These are phyloP conservation scores for Tritrichomonas foetus DNA, from an alignment of 208 protist species.

Conservation along the genomic window DNA sequence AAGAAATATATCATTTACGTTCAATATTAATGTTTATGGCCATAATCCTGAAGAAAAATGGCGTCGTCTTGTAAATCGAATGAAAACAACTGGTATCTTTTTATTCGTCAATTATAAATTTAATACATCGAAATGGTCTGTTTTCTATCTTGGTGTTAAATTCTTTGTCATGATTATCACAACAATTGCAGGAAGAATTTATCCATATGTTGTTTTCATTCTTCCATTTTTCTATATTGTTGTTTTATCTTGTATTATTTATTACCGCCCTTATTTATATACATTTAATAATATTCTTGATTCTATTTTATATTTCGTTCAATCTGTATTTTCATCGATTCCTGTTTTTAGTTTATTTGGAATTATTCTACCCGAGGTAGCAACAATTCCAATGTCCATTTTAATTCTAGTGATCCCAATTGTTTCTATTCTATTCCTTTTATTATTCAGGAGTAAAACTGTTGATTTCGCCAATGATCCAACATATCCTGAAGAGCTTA, in stretches of 20 bases:
- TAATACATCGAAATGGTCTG: not conserved
- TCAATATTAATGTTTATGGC: not conserved
- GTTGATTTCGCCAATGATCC: too few relatives aligned
- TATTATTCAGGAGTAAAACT: too few relatives aligned
- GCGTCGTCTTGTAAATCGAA: not conserved
- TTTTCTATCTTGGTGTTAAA: not conserved
- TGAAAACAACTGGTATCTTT: not conserved
- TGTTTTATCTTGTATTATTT: not conserved
- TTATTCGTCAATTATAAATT: not conserved
- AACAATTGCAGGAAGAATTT: not conserved
- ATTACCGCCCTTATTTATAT: not conserved
- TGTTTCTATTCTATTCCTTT: not conserved
- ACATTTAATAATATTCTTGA: not conserved
- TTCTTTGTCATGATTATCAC: not conserved
- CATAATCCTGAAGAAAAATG: not conserved
- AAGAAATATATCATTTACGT: not conserved
- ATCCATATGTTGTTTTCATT: not conserved
- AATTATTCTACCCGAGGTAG: not conserved
- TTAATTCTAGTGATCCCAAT: not conserved
- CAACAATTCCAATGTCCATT: not conserved
- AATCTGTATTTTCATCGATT: not conserved
- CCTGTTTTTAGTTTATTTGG: not conserved
- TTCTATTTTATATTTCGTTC: not conserved
- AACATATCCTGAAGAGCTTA: too few relatives aligned
- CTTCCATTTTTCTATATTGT: not conserved